phyloP scores from a whole-genome alignment of 2,329 filamentous ascomycete genomes.

The Aspergillus novoparasiticus region DNA sequence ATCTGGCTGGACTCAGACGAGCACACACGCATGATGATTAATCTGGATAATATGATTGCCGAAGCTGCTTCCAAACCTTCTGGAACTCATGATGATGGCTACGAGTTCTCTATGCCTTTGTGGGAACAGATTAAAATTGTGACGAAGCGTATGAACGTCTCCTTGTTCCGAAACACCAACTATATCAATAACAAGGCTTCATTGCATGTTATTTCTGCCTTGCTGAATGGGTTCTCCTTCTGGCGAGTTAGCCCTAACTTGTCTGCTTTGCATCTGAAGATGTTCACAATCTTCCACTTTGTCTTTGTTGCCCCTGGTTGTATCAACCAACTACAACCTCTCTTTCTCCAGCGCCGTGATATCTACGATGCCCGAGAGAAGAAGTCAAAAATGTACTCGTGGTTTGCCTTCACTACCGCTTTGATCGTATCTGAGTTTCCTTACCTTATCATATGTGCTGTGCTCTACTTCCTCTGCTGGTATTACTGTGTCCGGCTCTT shows the following conservation, averaged over 20 bases:
- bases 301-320: constrained; percentile 55
- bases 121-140: constrained; percentile 66
- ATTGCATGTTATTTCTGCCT: constrained; percentile 54
- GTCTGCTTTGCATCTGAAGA: constrained; percentile 69
- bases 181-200: constrained; percentile 67
- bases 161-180: constrained; percentile 67
- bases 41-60: constrained; percentile 66
- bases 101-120: constrained; percentile 68
- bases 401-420: constrained; percentile 71
- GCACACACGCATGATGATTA: constrained; percentile 56
- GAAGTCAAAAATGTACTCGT: constrained; percentile 72
- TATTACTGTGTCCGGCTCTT: constrained; percentile 67
- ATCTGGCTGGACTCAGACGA: constrained; percentile 69
- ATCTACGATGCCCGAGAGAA: constrained; percentile 70
- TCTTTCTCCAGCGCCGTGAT: constrained; percentile 68
- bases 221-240: constrained; percentile 61
- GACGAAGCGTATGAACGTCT: constrained; percentile 66
- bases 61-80: constrained; percentile 45
- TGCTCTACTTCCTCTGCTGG: constrained; percentile 72
- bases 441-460: constrained; percentile 61
- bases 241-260: constrained; percentile 67
- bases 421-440: constrained; percentile 73
- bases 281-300: constrained; percentile 70
- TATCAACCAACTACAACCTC: constrained; percentile 59
- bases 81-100: constrained; percentile 44